Conservation (phyloP, 176 grass and related monocot species). For the Otatea glauca region DNA sequence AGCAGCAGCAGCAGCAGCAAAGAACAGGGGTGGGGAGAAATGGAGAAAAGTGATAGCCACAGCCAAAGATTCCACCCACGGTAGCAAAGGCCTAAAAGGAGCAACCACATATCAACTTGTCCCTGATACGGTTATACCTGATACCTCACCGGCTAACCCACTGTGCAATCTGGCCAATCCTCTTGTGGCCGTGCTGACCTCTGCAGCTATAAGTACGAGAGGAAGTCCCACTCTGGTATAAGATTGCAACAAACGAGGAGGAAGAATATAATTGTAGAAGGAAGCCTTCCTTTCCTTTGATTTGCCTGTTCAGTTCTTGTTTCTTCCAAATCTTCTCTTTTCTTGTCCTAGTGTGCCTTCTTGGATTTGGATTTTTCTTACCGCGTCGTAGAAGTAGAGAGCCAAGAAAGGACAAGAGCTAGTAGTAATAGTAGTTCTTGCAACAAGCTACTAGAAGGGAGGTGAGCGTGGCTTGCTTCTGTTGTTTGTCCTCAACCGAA, state of each 20-base stretch:
- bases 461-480: conserved; percentile 11
- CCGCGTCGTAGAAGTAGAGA: neutral
- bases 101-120: conserved; percentile 26
- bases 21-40: too few species aligned
- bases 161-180: neutral
- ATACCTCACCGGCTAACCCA: neutral
- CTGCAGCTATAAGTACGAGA: conserved; percentile 29
- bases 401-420: conserved; percentile 5
- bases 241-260: neutral
- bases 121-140: conserved; percentile 9
- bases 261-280: neutral
- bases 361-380: neutral
- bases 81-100: conserved; percentile 19
- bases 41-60: conserved; percentile 37
- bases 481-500: neutral
- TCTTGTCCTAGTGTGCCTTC: conserved; percentile 5
- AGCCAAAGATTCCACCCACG: conserved; percentile 26
- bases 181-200: conserved; percentile 20
- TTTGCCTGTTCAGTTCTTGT: neutral
- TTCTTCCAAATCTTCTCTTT: conserved; percentile 14
- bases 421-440: neutral
- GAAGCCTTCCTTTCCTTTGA: neutral
- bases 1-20: too few species aligned
- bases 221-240: neutral
- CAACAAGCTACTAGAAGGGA: neutral